Evolutionary conservation across 306 rosid genomes (phyloP).

Genomic region (Mucuna pruriens): DNA sequence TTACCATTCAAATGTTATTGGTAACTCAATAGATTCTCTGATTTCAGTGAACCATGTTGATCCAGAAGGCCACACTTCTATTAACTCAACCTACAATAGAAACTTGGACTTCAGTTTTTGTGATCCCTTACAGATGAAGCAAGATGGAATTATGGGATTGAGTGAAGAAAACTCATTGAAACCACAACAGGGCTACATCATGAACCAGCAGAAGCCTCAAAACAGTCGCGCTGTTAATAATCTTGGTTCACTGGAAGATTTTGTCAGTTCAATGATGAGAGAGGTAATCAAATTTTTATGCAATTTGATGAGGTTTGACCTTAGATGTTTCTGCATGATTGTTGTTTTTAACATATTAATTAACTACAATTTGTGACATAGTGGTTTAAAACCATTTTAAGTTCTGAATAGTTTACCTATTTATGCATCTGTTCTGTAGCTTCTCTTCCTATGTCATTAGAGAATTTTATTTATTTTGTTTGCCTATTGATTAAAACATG

Average conservation of each 20-base stretch:
- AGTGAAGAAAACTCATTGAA: slow-evolving; percentile 45
- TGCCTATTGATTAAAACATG: background rate
- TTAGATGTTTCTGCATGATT: slow-evolving; percentile 3
- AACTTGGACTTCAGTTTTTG: slow-evolving; percentile 46
- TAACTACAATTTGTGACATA: slow-evolving; percentile 22
- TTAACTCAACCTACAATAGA: slow-evolving; percentile 46
- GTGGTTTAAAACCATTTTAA: slow-evolving; percentile 5
- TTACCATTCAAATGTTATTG: slow-evolving; percentile 41
- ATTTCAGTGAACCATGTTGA: slow-evolving; percentile 49
- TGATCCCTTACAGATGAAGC: slow-evolving; percentile 51
- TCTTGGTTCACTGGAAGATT: slow-evolving; percentile 75
- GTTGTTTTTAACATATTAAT: slow-evolving; percentile 36
- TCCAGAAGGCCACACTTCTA: slow-evolving; percentile 46
- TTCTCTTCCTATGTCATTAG: background rate
- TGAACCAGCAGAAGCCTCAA: slow-evolving; percentile 62
- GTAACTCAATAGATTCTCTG: slow-evolving; percentile 52
- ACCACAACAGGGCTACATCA: slow-evolving; percentile 45
- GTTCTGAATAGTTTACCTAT: background rate
- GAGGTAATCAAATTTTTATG: slow-evolving; percentile 66
- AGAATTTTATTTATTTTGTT: background rate
- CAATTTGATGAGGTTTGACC: background rate
- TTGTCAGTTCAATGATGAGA: slow-evolving; percentile 60
- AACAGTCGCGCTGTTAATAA: slow-evolving; percentile 40
- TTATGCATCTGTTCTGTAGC: background rate
- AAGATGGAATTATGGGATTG: slow-evolving; percentile 45